A percentile compares a stretch with the other conserved stretches of the same genome.
These are phyloP conservation scores for Pistacia integerrima DNA, from an alignment of 345 rosid species.

Conservation along the genomic window DNA sequence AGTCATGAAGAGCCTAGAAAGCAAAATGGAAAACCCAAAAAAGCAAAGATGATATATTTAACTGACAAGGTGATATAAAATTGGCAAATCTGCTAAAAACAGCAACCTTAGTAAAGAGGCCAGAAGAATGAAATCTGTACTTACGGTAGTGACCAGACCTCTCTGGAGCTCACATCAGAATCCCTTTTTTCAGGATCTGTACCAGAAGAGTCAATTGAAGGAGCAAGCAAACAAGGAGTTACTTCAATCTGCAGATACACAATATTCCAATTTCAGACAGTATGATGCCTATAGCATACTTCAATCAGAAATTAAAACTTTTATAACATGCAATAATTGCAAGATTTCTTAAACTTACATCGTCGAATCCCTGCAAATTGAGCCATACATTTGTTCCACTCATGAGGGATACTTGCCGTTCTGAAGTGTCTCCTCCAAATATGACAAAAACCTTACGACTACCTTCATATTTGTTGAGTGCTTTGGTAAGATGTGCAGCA, in stretches of 20 bases:
- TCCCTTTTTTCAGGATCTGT: constrained; percentile 30
- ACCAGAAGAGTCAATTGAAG: constrained; percentile 39
- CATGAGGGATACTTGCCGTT: constrained; percentile 97
- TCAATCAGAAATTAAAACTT: neutral
- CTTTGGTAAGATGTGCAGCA: constrained; percentile 26
- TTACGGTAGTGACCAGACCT: constrained; percentile 85
- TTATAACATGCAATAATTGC: neutral
- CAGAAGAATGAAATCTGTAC: constrained; percentile 31
- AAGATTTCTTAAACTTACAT: constrained; percentile 57
- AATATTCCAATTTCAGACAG: constrained; percentile 25
- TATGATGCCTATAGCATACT: constrained; percentile 8
- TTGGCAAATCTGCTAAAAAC: constrained; percentile 10
- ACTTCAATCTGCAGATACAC: constrained; percentile 75
- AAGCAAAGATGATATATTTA: neutral
- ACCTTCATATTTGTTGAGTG: constrained; percentile 35
- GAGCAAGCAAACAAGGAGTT: constrained; percentile 82
- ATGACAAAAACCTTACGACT: constrained; percentile 67
- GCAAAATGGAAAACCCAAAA: neutral
- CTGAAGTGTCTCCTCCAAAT: constrained; percentile 93
- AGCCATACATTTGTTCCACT: constrained; percentile 98
- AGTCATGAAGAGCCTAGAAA: neutral
- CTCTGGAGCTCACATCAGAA: constrained; percentile 49
- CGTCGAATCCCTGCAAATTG: constrained; percentile 72
- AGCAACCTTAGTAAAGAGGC: neutral
- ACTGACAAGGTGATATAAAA: neutral